Evolutionary conservation across 163 green algal genomes (phyloP).

Genomic region (Trebouxiophyceae sp.): DNA sequence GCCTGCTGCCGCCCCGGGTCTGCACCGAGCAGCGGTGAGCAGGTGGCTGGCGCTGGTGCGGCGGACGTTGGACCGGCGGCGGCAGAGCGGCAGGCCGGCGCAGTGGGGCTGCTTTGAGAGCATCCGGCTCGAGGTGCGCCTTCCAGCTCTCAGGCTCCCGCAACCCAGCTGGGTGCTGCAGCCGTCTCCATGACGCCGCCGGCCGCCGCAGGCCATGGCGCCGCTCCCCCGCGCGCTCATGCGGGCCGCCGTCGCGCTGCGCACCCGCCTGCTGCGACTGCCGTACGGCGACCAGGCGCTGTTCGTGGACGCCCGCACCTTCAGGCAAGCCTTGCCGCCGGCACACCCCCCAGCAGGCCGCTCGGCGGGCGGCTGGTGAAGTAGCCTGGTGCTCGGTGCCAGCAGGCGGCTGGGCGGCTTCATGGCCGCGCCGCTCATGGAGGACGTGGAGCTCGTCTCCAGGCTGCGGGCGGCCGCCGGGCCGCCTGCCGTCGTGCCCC

Average conservation of each 20-base stretch:
- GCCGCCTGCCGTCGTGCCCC: constrained; percentile 2
- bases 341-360: no score
- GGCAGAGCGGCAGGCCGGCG: not conserved
- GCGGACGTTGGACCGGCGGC: not conserved
- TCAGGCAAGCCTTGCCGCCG: not conserved
- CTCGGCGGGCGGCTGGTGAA: no score
- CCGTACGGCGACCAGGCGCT: not conserved
- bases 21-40: not conserved
- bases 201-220: not conserved
- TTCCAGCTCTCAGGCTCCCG: not conserved
- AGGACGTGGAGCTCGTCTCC: not conserved
- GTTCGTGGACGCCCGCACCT: not conserved
- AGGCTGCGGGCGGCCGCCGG: not conserved
- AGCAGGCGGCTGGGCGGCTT: not conserved
- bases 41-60: not conserved
- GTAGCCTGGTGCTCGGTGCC: not conserved
- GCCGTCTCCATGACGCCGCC: not conserved
- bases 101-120: constrained; percentile 21
- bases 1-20: not conserved
- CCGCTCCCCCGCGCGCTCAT: not conserved
- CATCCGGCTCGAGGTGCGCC: constrained; percentile 7
- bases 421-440: not conserved
- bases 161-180: not conserved
- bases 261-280: not conserved
- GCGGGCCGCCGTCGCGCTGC: not conserved